These are phyloP conservation scores for Aleurites moluccanus DNA, from an alignment of 441 rosid species.

Conservation along the genomic window DNA sequence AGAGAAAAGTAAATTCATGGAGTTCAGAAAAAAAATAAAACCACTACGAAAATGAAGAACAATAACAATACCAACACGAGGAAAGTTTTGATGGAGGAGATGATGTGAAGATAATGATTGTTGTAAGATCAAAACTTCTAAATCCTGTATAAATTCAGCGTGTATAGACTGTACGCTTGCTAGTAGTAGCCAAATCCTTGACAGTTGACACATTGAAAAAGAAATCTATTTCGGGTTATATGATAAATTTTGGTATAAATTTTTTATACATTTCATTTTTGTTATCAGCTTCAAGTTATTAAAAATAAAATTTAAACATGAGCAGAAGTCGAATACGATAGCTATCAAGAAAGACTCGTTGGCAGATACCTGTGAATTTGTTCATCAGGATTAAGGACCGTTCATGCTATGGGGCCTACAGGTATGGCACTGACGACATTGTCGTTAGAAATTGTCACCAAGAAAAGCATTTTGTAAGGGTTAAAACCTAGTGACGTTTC, in stretches of 20 bases:
- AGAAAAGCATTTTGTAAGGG: too few species aligned
- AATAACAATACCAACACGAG: slow-evolving; percentile 25
- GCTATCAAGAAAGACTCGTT: too few species aligned
- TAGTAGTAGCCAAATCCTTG: neutral
- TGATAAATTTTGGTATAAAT: too few species aligned
- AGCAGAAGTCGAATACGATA: too few species aligned
- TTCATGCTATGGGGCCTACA: too few species aligned
- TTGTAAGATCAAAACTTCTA: too few species aligned
- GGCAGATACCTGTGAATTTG: too few species aligned
- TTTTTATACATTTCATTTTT: neutral
- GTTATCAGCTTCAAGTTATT: neutral
- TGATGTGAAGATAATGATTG: slow-evolving; percentile 15
- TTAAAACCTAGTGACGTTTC: too few species aligned
- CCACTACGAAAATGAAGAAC: slow-evolving; percentile 22
- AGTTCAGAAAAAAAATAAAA: slow-evolving; percentile 29
- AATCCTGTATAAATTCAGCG: neutral
- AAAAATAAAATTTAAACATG: too few species aligned
- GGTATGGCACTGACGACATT: too few species aligned
- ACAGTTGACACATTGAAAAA: neutral
- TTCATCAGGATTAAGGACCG: too few species aligned
- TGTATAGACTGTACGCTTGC: neutral
- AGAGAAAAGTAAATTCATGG: slow-evolving; percentile 46
- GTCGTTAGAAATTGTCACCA: too few species aligned
- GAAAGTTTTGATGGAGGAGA: slow-evolving; percentile 44
- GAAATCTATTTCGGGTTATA: neutral